phyloP scores from a whole-genome alignment of 2,329 filamentous ascomycete species.

The Polytolypa hystricis region DNA sequence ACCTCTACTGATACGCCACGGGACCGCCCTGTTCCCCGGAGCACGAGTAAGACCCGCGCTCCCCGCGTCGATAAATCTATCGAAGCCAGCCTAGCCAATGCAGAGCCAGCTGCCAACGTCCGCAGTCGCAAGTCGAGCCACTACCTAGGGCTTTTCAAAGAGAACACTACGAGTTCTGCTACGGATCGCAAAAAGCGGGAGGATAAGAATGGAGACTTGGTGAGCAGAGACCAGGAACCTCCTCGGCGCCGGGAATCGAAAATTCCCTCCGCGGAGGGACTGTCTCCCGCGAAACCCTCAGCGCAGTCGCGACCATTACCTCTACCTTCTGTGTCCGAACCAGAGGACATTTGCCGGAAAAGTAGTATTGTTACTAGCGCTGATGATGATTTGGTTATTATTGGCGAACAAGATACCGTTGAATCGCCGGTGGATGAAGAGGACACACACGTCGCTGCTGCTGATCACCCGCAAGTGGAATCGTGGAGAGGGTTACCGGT shows the following conservation, averaged over 20 bases:
- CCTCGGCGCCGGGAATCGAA: constrained; percentile 12
- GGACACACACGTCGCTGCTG: not conserved
- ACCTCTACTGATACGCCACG: not conserved
- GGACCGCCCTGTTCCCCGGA: constrained; percentile 21
- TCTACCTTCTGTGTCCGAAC: not conserved
- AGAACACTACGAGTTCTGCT: constrained; percentile 45
- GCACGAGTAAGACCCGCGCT: constrained; percentile 32
- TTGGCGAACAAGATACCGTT: not conserved
- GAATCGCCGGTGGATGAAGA: not conserved
- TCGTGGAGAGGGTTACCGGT: constrained; percentile 29
- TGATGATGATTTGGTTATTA: not conserved
- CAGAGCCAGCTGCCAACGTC: constrained; percentile 43
- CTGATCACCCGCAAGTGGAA: constrained; percentile 1
- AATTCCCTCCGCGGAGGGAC: constrained; percentile 3
- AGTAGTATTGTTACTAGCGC: not conserved
- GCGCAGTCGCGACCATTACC: not conserved
- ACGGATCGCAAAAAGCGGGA: constrained; percentile 42
- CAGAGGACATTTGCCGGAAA: not conserved
- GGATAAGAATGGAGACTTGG: constrained; percentile 28
- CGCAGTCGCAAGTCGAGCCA: constrained; percentile 56
- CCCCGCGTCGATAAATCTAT: constrained; percentile 50
- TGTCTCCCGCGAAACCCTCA: constrained; percentile 1
- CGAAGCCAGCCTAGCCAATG: constrained; percentile 50
- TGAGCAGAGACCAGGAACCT: constrained; percentile 15
- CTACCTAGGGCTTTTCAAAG: constrained; percentile 54